Percentiles rank a stretch among this genome's conserved stretches.
Conservation (phyloP, 805 yeast genomes). For the Zygosaccharomyces siamensis region DNA sequence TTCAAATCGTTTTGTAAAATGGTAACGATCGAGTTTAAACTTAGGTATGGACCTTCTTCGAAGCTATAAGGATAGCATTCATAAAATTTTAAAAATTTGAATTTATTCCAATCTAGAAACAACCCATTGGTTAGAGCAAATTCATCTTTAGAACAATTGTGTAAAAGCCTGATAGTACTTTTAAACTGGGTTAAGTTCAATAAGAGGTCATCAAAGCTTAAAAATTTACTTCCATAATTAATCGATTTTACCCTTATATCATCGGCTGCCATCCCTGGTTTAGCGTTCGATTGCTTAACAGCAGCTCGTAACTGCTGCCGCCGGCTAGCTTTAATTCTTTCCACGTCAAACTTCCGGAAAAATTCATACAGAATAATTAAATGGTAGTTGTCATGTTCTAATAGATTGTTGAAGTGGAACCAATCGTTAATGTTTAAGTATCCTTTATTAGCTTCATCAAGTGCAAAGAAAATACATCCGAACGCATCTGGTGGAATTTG, state of each 20-base stretch:
- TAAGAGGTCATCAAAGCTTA: constrained; percentile 38
- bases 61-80: constrained; percentile 21
- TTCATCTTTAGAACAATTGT: constrained; percentile 31
- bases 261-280: constrained; percentile 16
- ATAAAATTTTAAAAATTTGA: constrained; percentile 29
- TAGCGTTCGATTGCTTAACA: constrained; percentile 12
- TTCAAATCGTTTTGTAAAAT: constrained; percentile 40
- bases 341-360: constrained; percentile 44
- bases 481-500: constrained; percentile 54
- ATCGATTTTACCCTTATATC: constrained; percentile 31
- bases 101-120: constrained; percentile 35
- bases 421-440: constrained; percentile 66
- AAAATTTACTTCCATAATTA: constrained; percentile 36
- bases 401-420: constrained; percentile 57
- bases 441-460: constrained; percentile 71
- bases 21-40: constrained; percentile 39
- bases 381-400: constrained; percentile 46
- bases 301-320: constrained; percentile 2
- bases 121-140: constrained; percentile 25
- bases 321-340: constrained; percentile 15
- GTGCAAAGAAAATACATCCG: constrained; percentile 71
- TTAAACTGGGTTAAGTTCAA: constrained; percentile 32
- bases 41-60: constrained; percentile 29
- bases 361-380: constrained; percentile 50
- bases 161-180: constrained; percentile 33